Evolutionary conservation across 2,329 filamentous ascomycete species (phyloP).

Genomic region (Microcera coccophila): DNA sequence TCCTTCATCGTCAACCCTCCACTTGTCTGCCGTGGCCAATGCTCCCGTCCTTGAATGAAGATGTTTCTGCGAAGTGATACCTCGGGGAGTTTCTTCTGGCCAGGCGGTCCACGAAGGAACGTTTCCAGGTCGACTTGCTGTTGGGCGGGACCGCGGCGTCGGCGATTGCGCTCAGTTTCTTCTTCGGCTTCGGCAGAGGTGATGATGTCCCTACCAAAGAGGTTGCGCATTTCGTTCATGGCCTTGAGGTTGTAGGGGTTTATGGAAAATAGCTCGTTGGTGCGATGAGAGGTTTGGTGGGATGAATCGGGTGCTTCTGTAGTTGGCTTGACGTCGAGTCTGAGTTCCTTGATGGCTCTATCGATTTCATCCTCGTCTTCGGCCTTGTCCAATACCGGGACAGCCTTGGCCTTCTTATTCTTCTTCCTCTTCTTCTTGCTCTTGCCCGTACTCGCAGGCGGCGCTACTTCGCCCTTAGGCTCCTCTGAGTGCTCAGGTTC

Average conservation of each 20-base stretch:
- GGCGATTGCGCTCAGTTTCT: constrained; percentile 38
- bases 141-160: constrained; percentile 36
- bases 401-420: constrained; percentile 33
- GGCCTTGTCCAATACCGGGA: constrained; percentile 6
- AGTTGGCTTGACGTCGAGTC: constrained; percentile 27
- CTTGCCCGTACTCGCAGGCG: constrained; percentile 25
- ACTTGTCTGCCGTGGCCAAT: constrained; percentile 76
- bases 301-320: constrained; percentile 6
- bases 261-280: constrained; percentile 45
- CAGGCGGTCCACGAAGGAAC: constrained; percentile 51
- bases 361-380: constrained; percentile 52
- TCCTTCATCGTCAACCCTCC: constrained; percentile 80
- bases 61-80: constrained; percentile 72
- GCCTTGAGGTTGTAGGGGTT: constrained; percentile 74
- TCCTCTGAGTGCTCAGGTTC: constrained; percentile 11
- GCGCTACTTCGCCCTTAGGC: constrained; percentile 36
- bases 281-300: constrained; percentile 19
- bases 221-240: constrained; percentile 78
- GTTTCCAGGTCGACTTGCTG: constrained; percentile 51
- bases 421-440: constrained; percentile 40
- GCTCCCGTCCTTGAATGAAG: constrained; percentile 81
- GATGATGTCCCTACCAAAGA: constrained; percentile 57
- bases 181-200: constrained; percentile 51
- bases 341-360: constrained; percentile 48
- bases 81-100: constrained; percentile 60